These are phyloP conservation scores for Volvox carteri DNA, from an alignment of 163 green algal genomes.

Conservation along the genomic window DNA sequence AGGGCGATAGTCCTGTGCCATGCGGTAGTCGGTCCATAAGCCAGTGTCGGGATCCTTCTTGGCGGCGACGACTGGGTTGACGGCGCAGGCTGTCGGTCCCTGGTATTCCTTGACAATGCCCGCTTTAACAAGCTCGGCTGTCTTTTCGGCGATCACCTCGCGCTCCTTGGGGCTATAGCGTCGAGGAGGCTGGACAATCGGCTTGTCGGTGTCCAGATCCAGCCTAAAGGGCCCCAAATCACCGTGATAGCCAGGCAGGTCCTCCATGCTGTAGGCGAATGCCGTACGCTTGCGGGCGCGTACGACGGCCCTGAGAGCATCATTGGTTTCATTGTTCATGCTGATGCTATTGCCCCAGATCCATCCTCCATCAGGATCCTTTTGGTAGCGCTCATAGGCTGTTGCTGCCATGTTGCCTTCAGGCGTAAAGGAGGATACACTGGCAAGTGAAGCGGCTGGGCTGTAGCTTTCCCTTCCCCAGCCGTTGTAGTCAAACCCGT, in stretches of 20 bases:
- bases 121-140: not conserved
- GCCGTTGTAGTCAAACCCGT: not conserved
- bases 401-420: not conserved
- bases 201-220: constrained; percentile 4
- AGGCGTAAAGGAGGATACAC: not conserved
- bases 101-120: not conserved
- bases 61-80: constrained; percentile 31
- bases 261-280: constrained; percentile 25
- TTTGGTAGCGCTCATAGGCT: constrained; percentile 15
- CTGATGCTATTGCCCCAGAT: constrained; percentile 3
- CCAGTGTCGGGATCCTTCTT: constrained; percentile 31
- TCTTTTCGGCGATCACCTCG: constrained; percentile 2
- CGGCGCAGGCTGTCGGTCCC: not conserved
- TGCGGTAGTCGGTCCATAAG: not conserved
- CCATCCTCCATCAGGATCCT: constrained; percentile 28
- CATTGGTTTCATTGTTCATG: not conserved
- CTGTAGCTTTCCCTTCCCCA: not conserved
- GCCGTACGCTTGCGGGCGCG: not conserved
- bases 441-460: not conserved
- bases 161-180: not conserved
- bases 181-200: not conserved
- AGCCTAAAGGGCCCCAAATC: not conserved
- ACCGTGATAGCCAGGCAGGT: constrained; percentile 13
- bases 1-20: constrained; percentile 22
- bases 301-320: not conserved